A percentile compares a stretch with the other conserved stretches of the same genome.
Evolutionary conservation across 805 yeast species (phyloP).

Genomic region (Candida nitratophila): DNA sequence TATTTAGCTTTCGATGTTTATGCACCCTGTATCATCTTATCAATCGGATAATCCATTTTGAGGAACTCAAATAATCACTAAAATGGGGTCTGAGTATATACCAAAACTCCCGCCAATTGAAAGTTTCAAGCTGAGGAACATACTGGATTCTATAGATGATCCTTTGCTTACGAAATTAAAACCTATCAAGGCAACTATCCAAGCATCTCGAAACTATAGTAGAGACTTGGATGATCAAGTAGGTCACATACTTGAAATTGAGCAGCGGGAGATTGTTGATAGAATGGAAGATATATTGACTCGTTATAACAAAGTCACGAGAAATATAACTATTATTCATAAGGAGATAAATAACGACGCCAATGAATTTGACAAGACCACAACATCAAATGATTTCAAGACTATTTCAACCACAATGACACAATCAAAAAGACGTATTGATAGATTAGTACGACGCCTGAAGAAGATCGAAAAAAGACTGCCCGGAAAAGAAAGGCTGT

Average conservation of each 20-base stretch:
- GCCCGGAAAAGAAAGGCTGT: constrained; percentile 29
- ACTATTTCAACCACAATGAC: constrained; percentile 14
- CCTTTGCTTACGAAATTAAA: constrained; percentile 15
- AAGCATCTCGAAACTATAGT: constrained; percentile 14
- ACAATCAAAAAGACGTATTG: constrained; percentile 13
- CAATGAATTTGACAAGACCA: background rate
- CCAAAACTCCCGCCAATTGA: constrained; percentile 22
- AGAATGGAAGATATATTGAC: constrained; percentile 9
- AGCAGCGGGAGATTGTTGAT: constrained; percentile 14
- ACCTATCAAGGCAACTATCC: constrained; percentile 15
- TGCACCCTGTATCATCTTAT: too few relatives aligned
- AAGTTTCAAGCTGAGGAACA: constrained; percentile 16
- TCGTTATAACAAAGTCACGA: background rate
- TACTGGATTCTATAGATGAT: constrained; percentile 16
- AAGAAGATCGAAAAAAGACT: constrained; percentile 28
- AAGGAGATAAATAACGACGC: background rate
- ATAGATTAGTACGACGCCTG: constrained; percentile 20
- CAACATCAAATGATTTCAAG: constrained; percentile 9
- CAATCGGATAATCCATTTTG: too few relatives aligned
- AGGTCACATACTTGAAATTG: constrained; percentile 13
- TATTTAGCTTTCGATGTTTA: too few relatives aligned
- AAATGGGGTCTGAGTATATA: background rate
- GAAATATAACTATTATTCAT: background rate
- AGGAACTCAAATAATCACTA: background rate
- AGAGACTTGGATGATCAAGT: constrained; percentile 25